Base-by-base conservation (phyloP, 1,284 basidiomycete species). In the Xerocomus nothofagi region DNA sequence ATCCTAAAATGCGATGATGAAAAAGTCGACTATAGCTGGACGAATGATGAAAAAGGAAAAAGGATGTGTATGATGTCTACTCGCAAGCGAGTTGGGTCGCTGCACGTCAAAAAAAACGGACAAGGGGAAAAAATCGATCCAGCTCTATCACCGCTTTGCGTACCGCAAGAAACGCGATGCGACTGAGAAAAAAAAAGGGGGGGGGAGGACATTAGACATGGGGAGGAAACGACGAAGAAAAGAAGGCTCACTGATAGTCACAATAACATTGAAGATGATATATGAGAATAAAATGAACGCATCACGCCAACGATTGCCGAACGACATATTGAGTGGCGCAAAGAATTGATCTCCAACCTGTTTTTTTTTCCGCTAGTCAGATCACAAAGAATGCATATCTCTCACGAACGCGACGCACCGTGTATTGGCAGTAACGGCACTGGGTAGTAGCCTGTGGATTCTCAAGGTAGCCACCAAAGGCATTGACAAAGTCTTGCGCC, bases 371-470 rank as follows among this genome's bases (percentile, higher is more conserved):
- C 4, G 3, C 1, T 14, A 3, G 30, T 62, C 20, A 58, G 53
- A 31, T 34, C 18, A 38, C 21, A 36, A 5, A 17, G 2, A 1
- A 32, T 11, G 8, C 23, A 20, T 2, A 1, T 32, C 17, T 6
- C 24, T 6, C 24, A 21, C 14, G 8, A 31, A 30, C 4, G 10
- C 7, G 5, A 65, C 69, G 51, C 17, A 77, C 71, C 37, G 59
- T 50, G 65, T 81, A 90, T 59, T 84, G 79, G 62, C 89, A 93
- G 64, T 91, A 92, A n/a, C 76, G 75, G 67, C 91, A 93, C 6
- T 60, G 61, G 2, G 63, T 46, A 0, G 81, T 86, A 8, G 77
- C 88, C 43, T 75, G 71, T 0, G 80, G 78, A 67, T 95, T 88
- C 56, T 87, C 77, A 33, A 97, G 68, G 71, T 97, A 97, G 0